Evolutionary conservation across 2,329 filamentous ascomycete genomes (phyloP), one percentile per base, ranked within the genome.

Genomic region (Trichoderma gracile): DNA sequence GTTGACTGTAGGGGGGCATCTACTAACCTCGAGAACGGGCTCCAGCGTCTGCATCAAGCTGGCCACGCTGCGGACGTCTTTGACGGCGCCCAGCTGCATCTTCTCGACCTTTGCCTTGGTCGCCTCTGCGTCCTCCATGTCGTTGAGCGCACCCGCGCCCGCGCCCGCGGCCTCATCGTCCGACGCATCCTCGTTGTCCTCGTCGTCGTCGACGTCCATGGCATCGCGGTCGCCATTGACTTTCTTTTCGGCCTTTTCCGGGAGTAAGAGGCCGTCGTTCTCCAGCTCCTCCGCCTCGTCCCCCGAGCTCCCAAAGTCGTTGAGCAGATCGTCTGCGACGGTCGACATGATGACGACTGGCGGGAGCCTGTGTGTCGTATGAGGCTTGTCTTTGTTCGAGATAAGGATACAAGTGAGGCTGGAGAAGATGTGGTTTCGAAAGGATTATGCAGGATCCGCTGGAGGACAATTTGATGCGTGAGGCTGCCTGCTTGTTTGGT

Each of bases 301-400:
- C 58, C 88, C 92, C 6, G 88, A 91, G 73, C 73, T 77, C 9
- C 74, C 77, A 64, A 79, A 78, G 63, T 96, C 92, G 73, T 95
- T 91, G 71, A 98, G 83, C 12, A 99, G 85, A 76, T 98, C 94
- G 73, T 98, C 93, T 67, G 92, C 94, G 68, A 96, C 84, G 50
- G 92, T 96, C 75, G 94, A 92, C 93, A 97, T 96, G 59, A 67
- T 77, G 72, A 64, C 64, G 68, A 65, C 50, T 65, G 66, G 58
- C 19, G 53, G 23, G 27, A 46, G 14, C 42, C 58, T 46, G 6
- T 38, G 25, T 33, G 25, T n/a, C 19, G 12, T 15, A 7, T 46
- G 1, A 3, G 8, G 30, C 19, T 43, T 23, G n/a, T 25, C 21
- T 45, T 17, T 33, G 10, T 65, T 27, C 25, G 33, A n/a, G 2